Base-by-base conservation (phyloP, 176 grass and related monocot species). In the Pontederia crassipes region DNA sequence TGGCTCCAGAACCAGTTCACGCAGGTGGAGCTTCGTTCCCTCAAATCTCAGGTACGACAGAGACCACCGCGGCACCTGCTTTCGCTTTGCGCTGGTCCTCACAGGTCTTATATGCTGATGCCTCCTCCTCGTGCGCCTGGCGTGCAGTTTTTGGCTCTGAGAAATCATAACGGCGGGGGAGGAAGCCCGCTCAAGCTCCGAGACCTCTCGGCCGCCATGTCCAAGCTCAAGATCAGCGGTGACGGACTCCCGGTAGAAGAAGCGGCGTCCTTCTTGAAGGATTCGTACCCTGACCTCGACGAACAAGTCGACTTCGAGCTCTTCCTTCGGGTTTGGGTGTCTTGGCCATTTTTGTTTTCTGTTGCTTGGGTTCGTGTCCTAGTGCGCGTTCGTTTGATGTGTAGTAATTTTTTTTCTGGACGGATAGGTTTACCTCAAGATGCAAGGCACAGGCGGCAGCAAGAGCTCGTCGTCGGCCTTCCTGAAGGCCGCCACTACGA, bases 401-500 rank as follows among this genome's bases (percentile, higher is more conserved):
- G 0, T 60, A 8, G 17, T 11, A 27, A 27, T 11, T 65, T 5
- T 49, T 10, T 61, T 14, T 49, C 2, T 65, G 17, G 20, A 48
- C 9, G 8, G 51, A 12, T 59, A 76, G 73, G 73, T 82, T 45
- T 85, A 91, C 67, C 62, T 81, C 27, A 86, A 97, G 78, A 88
- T 91, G 75, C 87, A 90, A 65, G 81, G 87, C 5, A 74, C 72
- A 51, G 74, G 71, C 32, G 92, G 68, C 2, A 12, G 61, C 2
- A 57, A 74, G 52, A 74, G 52, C 59, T 74, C 71, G 12, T 74
- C 71, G 16, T 74, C 71, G 13, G 71, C 71, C 29, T 74, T 74
- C 71, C 78, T 97, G 27, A 97, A 86, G 66, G 87, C 83, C 14
- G 79, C 87, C 20, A 97, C 87, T 46, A 97, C 92, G 54, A 97